Evolutionary conservation across 2,329 filamentous ascomycete genomes (phyloP), one percentile per base, ranked within the genome.

Genomic region (Calonectria pseudoturangicola): DNA sequence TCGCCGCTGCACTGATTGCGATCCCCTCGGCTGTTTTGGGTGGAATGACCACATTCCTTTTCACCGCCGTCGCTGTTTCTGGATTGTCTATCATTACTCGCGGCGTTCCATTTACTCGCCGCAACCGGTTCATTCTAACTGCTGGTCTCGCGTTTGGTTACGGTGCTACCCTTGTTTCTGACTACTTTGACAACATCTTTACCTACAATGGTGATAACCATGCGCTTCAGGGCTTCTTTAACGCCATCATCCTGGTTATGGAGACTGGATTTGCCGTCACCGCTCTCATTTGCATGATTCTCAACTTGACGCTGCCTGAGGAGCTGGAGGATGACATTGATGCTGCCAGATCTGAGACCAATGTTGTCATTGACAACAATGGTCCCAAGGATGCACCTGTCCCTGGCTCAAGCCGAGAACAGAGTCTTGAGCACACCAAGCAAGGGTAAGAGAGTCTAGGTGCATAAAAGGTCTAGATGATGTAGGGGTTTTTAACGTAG

Each of bases 81-180:
- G 95, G 95, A 77, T 91, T 97, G 73, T 89, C 93, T 62, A 96
- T 97, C 77, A 92, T 97, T 74, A 88, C 90, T 4, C 90, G 91
- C 21, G 89, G 89, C 43, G 90, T 94, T 2, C 88, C 91, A 0
- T 96, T 96, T 81, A 95, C 90, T n/a, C 90, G 94, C 45, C 91
- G 95, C 65, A 96, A 94, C 79, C 89, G 95, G 28, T 97, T 97
- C 85, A 94, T 97, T 79, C 88, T 97, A 13, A 95, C 95, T 0
- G 93, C 93, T 0, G 91, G 92, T 0, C 86, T 97, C 39, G 89
- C 93, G 0, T 85, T 96, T 33, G 95, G 95, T 39, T 94, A 94
- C 75, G 92, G 92, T 69, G 92, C 92, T 12, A 93, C 92, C 0
- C 84, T 94, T 0, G 89, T 93, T 2, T 90, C 91, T 0, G 89